Evolutionary conservation across 1,284 basidiomycete species (phyloP), one percentile per base, ranked within the genome.

Genomic region (Coniferiporia sulphurascens): DNA sequence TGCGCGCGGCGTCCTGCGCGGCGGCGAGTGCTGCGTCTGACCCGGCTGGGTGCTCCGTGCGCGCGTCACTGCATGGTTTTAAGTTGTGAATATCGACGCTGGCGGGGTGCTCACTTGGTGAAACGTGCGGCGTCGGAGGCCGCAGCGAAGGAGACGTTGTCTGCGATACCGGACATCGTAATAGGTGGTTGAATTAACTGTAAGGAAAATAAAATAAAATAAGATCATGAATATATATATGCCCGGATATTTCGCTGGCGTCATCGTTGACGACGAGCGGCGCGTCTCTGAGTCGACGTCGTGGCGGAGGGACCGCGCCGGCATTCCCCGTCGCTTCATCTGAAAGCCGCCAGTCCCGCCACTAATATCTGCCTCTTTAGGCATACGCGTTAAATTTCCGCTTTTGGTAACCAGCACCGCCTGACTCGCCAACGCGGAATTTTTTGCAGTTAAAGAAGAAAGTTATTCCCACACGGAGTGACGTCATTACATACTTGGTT

Each of bases 121-220:
- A 52, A 48, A 4, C 56, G 48, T 15, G 56, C 56, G 21, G 56
- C 56, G 27, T 58, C 56, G 17, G 56, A 58, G 19, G 56, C 56
- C 22, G 56, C 56, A 2, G 56, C 56, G 34, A 58, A 41, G 4
- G 56, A 58, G 1, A 58, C 32, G 35, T 58, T 52, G 56, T 58
- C 50, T 21, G 8, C 2, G n/a, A 19, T 36, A 34, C n/a, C 5
- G 27, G 27, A 27, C 27, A 27, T 27, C 27, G 27, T 27, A 5
- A 27, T 27, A 5, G 27, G 27, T 27, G 27, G 27, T 27, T 27
- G 27, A 3, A 27, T 27, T 27, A 27, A 27, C 5, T 27, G 27
- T 27, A 5, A 27, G 27, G 27, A 5, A 27, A 5, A 3, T 5
- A 5, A 3, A 3, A 27, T 27, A 3, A 3, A 3, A 3, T 27